Evolutionary conservation across 768 basidiomycete genomes (phyloP).

Genomic region (Kwoniella europaea): DNA sequence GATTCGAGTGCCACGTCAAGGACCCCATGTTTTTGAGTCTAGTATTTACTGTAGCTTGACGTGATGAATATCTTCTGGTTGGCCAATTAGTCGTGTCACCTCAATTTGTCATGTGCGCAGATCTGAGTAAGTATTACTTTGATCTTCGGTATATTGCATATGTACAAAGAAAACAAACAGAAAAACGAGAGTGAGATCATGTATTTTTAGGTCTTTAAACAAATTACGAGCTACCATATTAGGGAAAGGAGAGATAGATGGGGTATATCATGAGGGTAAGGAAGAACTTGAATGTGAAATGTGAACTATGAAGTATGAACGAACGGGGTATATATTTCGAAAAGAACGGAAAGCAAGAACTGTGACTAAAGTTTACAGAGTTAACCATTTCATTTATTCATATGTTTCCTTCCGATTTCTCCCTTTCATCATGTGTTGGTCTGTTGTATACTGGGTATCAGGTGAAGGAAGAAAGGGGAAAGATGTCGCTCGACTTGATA

Average conservation of each 20-base stretch:
- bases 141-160: not conserved
- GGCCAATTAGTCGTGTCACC: too few relatives aligned
- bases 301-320: not conserved
- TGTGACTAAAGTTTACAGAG: not conserved
- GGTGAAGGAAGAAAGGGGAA: not conserved
- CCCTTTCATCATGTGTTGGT: not conserved
- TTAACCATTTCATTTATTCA: not conserved
- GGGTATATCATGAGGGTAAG: slow-evolving; percentile 13
- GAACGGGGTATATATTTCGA: not conserved
- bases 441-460: not conserved
- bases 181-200: slow-evolving; percentile 2
- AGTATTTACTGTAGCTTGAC: too few relatives aligned
- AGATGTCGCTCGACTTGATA: too few relatives aligned
- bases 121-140: too few relatives aligned
- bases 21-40: too few relatives aligned
- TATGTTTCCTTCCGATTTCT: not conserved
- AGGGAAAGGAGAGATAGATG: not conserved
- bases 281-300: not conserved
- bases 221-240: not conserved
- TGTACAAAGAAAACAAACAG: not conserved
- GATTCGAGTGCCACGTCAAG: too few relatives aligned
- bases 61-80: too few relatives aligned
- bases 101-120: too few relatives aligned
- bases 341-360: not conserved
- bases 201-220: not conserved